Conservation (phyloP, 2,329 filamentous ascomycete species). For the Delphinella strobiligena region DNA sequence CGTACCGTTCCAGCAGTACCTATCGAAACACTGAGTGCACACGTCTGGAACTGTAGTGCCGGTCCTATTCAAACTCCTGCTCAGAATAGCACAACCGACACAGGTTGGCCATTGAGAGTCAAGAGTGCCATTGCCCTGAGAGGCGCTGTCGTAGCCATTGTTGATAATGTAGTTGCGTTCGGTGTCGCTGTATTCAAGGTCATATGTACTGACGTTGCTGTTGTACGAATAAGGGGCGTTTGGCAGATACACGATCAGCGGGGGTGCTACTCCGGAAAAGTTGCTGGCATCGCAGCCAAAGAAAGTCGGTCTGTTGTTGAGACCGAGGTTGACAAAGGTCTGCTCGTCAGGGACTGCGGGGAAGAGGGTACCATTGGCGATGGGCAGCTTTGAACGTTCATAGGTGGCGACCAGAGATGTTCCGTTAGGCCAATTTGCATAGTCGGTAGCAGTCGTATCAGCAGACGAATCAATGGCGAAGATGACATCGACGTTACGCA, state of each 20-base stretch:
- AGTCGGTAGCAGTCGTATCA: constrained; percentile 41
- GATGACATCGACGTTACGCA: constrained; percentile 64
- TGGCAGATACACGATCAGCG: constrained; percentile 77
- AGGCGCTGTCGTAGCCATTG: constrained; percentile 78
- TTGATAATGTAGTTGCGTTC: constrained; percentile 69
- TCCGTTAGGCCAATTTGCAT: constrained; percentile 62
- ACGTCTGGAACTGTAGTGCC: constrained; percentile 54
- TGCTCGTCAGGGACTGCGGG: constrained; percentile 60
- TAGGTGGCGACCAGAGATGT: constrained; percentile 64
- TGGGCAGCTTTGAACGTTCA: constrained; percentile 46
- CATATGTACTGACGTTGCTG: constrained; percentile 73
- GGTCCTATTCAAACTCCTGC: constrained; percentile 62
- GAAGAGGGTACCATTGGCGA: constrained; percentile 58
- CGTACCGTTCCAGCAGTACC: constrained; percentile 93
- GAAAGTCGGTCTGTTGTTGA: constrained; percentile 65
- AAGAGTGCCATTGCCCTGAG: constrained; percentile 66
- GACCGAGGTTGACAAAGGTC: constrained; percentile 64
- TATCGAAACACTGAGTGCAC: constrained; percentile 64
- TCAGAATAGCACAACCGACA: constrained; percentile 76
- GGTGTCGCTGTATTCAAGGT: constrained; percentile 47
- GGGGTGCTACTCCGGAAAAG: constrained; percentile 41
- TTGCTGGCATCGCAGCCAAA: constrained; percentile 66
- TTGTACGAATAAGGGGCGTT: constrained; percentile 55
- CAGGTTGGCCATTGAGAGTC: constrained; percentile 69
- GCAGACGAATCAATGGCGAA: constrained; percentile 71